Evolutionary conservation across 2,329 filamentous ascomycete species (phyloP), one percentile per base, ranked within the genome.

Genomic region (Colletotrichum chlorophyti): DNA sequence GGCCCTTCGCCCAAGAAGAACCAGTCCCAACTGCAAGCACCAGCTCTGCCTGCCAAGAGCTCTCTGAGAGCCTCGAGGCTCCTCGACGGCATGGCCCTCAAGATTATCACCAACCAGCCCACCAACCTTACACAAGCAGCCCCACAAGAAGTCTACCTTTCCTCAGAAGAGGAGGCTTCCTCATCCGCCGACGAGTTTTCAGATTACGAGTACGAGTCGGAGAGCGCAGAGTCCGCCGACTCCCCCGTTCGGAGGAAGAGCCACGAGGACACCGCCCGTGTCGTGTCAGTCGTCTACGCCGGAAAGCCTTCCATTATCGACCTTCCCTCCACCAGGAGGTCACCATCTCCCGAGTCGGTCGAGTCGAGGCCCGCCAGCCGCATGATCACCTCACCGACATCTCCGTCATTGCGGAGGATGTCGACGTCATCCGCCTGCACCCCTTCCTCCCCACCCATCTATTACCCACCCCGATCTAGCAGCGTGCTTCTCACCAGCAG

Each of bases 141-240:
- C 2, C 82, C 84, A 6, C 84, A 87, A 68, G 82, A 86, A 54
- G 66, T 84, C 57, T 89, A 89, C 69, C 80, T 89, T 23, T 88
- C 85, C 2, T 87, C 84, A 0, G 86, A 89, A 64, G 86, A 89
- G 68, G 86, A 88, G 62, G 84, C 80, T 26, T 88, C 85, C 2
- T 85, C 85, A 2, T 84, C 82, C 15, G 81, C 83, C 41, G 85
- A 85, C 69, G 80, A 85, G 70, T 82, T 82, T 61, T 86, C 83
- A 53, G 82, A 85, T 65, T 79, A 79, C 65, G 80, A 81, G 47
- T 75, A 74, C 60, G 76, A 75, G 58, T 70, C 68, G 40, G 68
- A 73, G 51, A 76, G 70, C 58, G 76, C 76, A 47, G 63, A 63
- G 37, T 61, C 61, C 24, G 58, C 63, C 8, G 50, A 62, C 14